These are phyloP conservation scores for Claviceps capensis DNA, from an alignment of 2,329 filamentous ascomycete species.

Conservation along the genomic window DNA sequence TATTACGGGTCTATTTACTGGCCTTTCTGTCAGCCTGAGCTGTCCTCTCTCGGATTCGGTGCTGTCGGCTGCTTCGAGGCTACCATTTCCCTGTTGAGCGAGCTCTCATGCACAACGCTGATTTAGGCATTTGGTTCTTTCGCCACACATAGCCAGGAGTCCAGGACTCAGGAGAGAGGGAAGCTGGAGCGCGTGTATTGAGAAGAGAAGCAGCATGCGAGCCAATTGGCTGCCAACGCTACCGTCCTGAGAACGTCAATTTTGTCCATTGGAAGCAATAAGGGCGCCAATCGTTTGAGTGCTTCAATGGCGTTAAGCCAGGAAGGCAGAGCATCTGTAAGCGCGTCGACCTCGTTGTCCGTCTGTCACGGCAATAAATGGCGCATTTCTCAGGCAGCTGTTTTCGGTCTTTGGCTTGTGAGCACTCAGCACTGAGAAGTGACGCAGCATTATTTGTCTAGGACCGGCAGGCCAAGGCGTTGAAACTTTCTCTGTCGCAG, in stretches of 20 bases:
- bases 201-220: background rate
- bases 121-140: background rate
- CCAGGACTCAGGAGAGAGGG: no score
- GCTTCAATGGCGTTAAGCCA: no score
- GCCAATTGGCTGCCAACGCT: background rate
- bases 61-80: background rate
- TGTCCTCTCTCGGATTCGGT: background rate
- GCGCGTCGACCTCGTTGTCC: background rate
- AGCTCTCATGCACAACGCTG: background rate
- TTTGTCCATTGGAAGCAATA: background rate
- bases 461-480: background rate
- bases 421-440: background rate
- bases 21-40: background rate
- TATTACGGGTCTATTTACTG: background rate
- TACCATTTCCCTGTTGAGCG: background rate
- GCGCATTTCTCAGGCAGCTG: background rate
- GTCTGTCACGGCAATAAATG: background rate
- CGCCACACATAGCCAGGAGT: background rate
- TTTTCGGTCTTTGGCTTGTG: background rate
- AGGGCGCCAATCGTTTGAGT: background rate
- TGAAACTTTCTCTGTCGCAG: background rate
- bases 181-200: background rate
- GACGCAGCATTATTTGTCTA: background rate
- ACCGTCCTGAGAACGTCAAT: background rate
- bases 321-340: background rate